These are phyloP conservation scores for Rostrohypoxylon terebratum DNA, from an alignment of 495 filamentous ascomycete species.

Conservation along the genomic window DNA sequence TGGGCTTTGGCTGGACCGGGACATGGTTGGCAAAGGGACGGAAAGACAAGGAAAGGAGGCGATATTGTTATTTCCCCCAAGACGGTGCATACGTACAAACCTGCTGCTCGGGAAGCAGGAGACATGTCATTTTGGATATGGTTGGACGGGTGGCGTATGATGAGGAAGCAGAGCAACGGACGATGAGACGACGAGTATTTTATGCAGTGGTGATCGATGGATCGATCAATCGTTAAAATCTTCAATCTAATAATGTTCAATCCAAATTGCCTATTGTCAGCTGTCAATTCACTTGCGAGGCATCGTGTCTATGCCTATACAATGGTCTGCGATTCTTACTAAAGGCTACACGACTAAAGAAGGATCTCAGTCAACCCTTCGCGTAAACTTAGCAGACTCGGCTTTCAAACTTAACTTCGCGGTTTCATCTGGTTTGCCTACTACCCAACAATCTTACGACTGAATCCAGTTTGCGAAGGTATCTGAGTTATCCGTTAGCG, in stretches of 20 bases:
- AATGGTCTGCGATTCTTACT: background rate
- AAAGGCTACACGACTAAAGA: background rate
- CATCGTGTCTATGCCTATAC: background rate
- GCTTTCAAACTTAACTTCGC: background rate
- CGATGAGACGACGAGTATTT: slow-evolving; percentile 24
- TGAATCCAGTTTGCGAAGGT: background rate
- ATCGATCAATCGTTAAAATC: slow-evolving; percentile 33
- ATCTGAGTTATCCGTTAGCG: background rate
- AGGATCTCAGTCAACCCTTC: background rate
- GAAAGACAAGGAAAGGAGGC: background rate
- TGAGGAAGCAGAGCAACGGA: slow-evolving; percentile 6
- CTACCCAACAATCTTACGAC: background rate
- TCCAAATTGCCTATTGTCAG: no score
- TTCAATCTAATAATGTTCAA: slow-evolving; percentile 33
- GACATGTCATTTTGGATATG: slow-evolving; percentile 9
- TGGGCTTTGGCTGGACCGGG: background rate
- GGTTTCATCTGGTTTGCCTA: background rate
- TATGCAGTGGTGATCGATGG: slow-evolving; percentile 19
- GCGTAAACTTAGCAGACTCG: background rate
- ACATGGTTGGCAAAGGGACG: background rate
- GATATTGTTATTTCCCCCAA: background rate
- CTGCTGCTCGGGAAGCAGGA: background rate
- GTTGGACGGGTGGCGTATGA: background rate
- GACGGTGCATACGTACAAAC: background rate
- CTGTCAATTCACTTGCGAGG: background rate